phyloP scores from a whole-genome alignment of 148 eudicot species.

The Amaranthus hypochondriacus region DNA sequence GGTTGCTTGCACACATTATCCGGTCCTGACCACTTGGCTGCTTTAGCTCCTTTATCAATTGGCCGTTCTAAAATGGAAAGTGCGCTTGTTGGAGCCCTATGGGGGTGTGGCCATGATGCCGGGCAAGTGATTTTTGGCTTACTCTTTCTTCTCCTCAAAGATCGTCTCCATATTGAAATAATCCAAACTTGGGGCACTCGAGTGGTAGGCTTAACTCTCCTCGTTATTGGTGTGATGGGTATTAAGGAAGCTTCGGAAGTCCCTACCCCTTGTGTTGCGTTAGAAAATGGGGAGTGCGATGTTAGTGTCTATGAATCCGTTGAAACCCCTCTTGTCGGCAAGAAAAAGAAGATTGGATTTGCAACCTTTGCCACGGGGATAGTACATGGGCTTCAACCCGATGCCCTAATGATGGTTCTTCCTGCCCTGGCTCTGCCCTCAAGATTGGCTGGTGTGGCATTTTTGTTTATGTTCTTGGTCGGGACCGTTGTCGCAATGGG shows the following conservation, averaged over 20 bases:
- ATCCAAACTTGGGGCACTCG: constrained; percentile 89
- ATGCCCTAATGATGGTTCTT: constrained; percentile 91
- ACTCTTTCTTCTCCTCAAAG: constrained; percentile 71
- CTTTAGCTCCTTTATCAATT: constrained; percentile 92
- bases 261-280: constrained; percentile 54
- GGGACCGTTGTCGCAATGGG: constrained; percentile 95
- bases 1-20: constrained; percentile 97
- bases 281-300: constrained; percentile 77
- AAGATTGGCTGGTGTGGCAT: constrained; percentile 83
- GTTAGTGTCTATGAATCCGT: constrained; percentile 45
- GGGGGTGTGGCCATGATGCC: constrained; percentile 99
- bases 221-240: constrained; percentile 91
- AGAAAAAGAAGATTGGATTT: constrained; percentile 81
- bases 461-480: constrained; percentile 77
- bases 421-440: constrained; percentile 94
- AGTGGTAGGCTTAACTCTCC: constrained; percentile 83
- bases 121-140: constrained; percentile 88
- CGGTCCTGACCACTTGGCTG: constrained; percentile 97
- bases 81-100: constrained; percentile 91
- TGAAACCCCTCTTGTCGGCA: constrained; percentile 35
- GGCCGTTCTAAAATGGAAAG: constrained; percentile 88
- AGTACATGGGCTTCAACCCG: constrained; percentile 91
- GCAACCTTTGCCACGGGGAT: constrained; percentile 95
- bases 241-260: constrained; percentile 85
- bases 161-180: constrained; percentile 86